Base-by-base conservation (phyloP, 257 asterid genomes). In the Henckelia pumila region DNA sequence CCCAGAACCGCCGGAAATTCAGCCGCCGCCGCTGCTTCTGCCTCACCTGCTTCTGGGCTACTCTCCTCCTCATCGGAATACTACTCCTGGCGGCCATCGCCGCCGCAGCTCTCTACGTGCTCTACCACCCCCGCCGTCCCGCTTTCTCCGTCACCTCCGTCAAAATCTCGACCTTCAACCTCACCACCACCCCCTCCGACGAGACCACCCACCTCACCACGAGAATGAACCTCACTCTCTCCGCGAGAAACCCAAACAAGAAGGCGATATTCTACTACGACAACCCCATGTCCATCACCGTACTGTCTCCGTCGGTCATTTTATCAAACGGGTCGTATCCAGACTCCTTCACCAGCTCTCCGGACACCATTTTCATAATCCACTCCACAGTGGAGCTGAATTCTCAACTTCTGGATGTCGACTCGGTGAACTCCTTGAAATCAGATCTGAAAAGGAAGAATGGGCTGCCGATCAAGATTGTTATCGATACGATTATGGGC, bases 91-190 rank as follows among this genome's bases (percentile, higher is more conserved):
- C 69, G 24, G 73, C 71, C 35, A 66, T 57, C 21, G 52, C 64
- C n/a, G 73, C 71, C 33, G 71, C 67, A 24, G 59, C 32, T 8
- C 22, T 66, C 35, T 71, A 72, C 74, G 69, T 44, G 8, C 70
- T 71, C 10, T 71, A 65, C 68, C 73, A 75, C 22, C 80, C 77
- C 6, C 72, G 60, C 6, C 71, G 73, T 16, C 80, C 80, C 11
- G 19, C 70, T 8, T 71, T 76, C 49, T 22, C 64, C 59, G 69
- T 66, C 59, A 49, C 77, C 2, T 30, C 73, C 9, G 19, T 69
- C 6, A 62, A 69, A 28, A 32, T 69, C 73, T 59, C 73, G 35
- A 6, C 4, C 0, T 69, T 69, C 25, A 69, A 69, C 58, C 61
- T 59, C 35, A 69, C 73, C 53, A 26, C 65, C 30, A 49, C 49